Evolutionary conservation across 345 rosid species (phyloP).

Genomic region (Acer saccharum): DNA sequence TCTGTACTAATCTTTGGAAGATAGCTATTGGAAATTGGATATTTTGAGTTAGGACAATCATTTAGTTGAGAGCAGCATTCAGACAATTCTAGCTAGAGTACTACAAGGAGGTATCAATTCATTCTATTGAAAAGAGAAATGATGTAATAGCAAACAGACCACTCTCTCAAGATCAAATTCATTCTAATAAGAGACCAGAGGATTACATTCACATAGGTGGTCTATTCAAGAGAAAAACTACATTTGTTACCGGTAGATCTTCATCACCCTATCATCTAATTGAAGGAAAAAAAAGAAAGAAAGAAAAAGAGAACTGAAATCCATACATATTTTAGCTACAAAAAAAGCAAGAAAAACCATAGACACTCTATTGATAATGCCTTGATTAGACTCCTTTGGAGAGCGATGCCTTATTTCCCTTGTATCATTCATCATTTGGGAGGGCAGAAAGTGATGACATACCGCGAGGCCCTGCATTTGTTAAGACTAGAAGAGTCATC

Average conservation of each 20-base stretch:
- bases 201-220: constrained; percentile 1
- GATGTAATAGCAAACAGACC: too few species aligned
- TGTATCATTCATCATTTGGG: constrained; percentile 43
- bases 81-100: not conserved
- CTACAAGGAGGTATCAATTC: not conserved
- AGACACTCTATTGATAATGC: not conserved
- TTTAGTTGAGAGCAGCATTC: not conserved
- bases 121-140: too few species aligned
- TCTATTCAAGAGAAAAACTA: not conserved
- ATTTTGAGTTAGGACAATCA: not conserved
- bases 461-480: constrained; percentile 85
- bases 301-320: constrained; percentile 6
- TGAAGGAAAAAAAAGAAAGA: not conserved
- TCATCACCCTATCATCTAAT: constrained; percentile 9
- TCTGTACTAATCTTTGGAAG: not conserved
- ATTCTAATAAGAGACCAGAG: not conserved
- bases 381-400: not conserved
- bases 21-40: not conserved
- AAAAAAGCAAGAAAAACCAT: not conserved
- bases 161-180: not conserved
- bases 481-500: constrained; percentile 89
- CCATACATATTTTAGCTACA: not conserved
- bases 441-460: constrained; percentile 92
- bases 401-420: not conserved
- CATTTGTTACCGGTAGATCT: not conserved